Evolutionary conservation across 2,329 filamentous ascomycete genomes (phyloP), one percentile per base, ranked within the genome.

Genomic region (Drechslera avenae): DNA sequence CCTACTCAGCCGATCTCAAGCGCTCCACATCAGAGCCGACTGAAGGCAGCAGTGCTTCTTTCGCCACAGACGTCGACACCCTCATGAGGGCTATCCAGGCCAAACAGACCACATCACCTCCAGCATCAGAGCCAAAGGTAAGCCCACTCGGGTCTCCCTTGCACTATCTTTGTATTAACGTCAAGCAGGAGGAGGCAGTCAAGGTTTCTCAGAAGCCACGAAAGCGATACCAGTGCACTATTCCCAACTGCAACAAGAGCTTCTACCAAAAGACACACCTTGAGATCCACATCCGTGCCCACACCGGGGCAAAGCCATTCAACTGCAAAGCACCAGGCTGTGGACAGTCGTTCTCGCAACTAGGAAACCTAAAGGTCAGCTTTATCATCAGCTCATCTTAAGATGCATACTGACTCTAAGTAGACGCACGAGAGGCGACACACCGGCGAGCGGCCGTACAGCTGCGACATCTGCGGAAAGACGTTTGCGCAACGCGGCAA

Each of bases 201-300:
- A 73, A 66, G 54, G 56, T 49, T 39, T 66, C 32, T 4, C 69
- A 71, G 64, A 77, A 71, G 67, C 72, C 76, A 50, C 80, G 82
- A 64, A 94, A 86, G 72, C 78, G 86, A 64, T 91, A 93, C 71
- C 76, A 83, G 14, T 99, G 94, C 75, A 82, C 81, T 16, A 81
- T 91, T 32, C 82, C 85, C 6, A 84, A 84, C 33, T 97, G 93
- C 73, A 79, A 81, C 62, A 95, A 94, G 78, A 85, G 83, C 55
- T 97, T 97, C 73, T 85, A 85, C 52, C 93, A 97, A 69, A 96
- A 93, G 76, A 96, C 92, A 1, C 93, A 97, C 64, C 81, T 97
- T 9, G 89, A 94, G 54, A 97, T 95, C 40, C 94, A 99, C 72
- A 86, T 84, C 37, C 83, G 92, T 58, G 87, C 89, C 4, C 94